Percentiles rank a stretch among this genome's conserved stretches.
Conservation (phyloP, 148 eudicot genomes). For the Diospyros kaki region DNA sequence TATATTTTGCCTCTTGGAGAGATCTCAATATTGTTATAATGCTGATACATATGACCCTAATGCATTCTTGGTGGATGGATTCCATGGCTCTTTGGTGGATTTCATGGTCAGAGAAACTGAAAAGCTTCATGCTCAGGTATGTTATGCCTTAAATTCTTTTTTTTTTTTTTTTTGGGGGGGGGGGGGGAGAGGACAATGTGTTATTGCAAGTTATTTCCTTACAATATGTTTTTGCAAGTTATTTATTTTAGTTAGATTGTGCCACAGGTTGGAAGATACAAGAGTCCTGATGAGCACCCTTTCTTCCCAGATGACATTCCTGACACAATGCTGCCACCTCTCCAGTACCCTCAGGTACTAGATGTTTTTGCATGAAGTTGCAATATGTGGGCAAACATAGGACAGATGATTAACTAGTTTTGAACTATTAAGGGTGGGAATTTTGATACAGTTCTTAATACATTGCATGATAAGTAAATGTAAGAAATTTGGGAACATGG, state of each 20-base stretch:
- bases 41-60: slow-evolving; percentile 63
- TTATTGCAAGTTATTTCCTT: slow-evolving; percentile 1
- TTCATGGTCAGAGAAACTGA: slow-evolving; percentile 75
- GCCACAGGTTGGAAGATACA: slow-evolving; percentile 66
- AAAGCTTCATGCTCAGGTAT: slow-evolving; percentile 74
- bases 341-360: slow-evolving; percentile 66
- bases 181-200: not conserved
- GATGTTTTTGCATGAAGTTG: not conserved
- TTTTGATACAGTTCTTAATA: too few species aligned
- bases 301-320: slow-evolving; percentile 68
- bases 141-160: not conserved
- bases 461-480: too few species aligned
- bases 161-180: too few species aligned
- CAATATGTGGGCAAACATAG: not conserved
- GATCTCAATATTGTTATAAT: slow-evolving; percentile 76
- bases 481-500: not conserved
- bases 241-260: slow-evolving; percentile 5
- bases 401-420: not conserved
- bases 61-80: slow-evolving; percentile 61
- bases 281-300: slow-evolving; percentile 86
- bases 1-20: slow-evolving; percentile 73
- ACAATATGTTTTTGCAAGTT: not conserved
- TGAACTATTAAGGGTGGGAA: too few species aligned
- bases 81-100: slow-evolving; percentile 64
- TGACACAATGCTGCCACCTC: slow-evolving; percentile 61